Evolutionary conservation across 495 filamentous ascomycete genomes (phyloP), one percentile per base, ranked within the genome.

Genomic region (Mycothermus thermophilus): DNA sequence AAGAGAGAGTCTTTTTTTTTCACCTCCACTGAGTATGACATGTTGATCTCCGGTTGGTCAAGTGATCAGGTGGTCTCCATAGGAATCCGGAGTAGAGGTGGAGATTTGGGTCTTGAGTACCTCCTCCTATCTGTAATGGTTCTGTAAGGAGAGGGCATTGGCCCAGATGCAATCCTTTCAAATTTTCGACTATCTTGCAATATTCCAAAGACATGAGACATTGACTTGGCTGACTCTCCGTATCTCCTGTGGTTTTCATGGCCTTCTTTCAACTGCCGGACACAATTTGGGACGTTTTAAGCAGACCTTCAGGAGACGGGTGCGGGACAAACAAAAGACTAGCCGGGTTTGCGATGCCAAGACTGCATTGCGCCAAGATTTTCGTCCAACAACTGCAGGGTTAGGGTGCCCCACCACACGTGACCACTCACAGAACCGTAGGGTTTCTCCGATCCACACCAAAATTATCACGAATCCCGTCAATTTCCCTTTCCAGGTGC

Each of bases 81-180:
- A 25, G 6, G 22, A 11, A 6, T 25, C 22, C 11, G 6, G 22
- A 11, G 6, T 25, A 11, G 22, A 25, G 6, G 22, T 11, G 22
- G 6, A 6, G 6, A 6, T 25, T 11, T 25, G 11, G 22, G 6
- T 25, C 22, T 6, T 25, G 6, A 6, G 6, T 6, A 6, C 11
- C 6, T 25, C 11, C 22, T 11, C 11, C 22, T 6, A 25, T 11
- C 6, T 11, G 22, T 25, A 6, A 25, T 25, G 11, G 6, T 11
- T 25, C 22, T 25, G 6, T 25, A 6, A 25, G 22, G 22, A 25
- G 22, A 25, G 62, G 37, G 78, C 72, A 3, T 76, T 55, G 57
- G 76, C 75, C 0, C 73, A 80, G 55, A 41, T 75, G 38, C 67
- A n/a, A n/a, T n/a, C n/a, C n/a, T n/a, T n/a, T n/a, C n/a, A n/a